These are phyloP conservation scores for Daphne laureola DNA, from an alignment of 441 rosid genomes.

Conservation along the genomic window DNA sequence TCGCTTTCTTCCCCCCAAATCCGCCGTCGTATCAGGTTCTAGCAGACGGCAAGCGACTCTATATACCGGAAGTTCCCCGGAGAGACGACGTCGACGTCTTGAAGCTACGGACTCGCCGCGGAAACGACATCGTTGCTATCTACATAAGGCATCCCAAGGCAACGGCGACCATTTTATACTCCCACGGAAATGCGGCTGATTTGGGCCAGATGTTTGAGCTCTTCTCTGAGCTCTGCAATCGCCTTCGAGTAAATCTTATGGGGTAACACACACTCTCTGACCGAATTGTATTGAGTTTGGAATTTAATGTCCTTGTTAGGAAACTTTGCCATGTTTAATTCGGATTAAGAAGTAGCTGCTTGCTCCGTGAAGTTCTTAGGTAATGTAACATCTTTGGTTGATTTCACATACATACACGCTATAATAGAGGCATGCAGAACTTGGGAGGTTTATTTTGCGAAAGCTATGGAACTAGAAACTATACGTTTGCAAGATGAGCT, in stretches of 20 bases:
- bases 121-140: slow-evolving; percentile 51
- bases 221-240: slow-evolving; percentile 51
- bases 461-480: too few relatives aligned
- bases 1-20: slow-evolving; percentile 68
- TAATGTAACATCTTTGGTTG: too few relatives aligned
- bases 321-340: too few relatives aligned
- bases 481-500: too few relatives aligned
- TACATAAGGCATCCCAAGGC: slow-evolving; percentile 53
- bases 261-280: slow-evolving; percentile 29
- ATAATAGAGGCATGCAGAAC: too few relatives aligned
- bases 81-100: slow-evolving; percentile 42
- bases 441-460: too few relatives aligned
- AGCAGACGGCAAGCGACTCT: slow-evolving; percentile 35
- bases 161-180: slow-evolving; percentile 48
- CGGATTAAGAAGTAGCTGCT: too few relatives aligned
- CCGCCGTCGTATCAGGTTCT: slow-evolving; percentile 58
- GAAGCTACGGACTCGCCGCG: slow-evolving; percentile 52
- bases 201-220: slow-evolving; percentile 73
- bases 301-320: too few relatives aligned
- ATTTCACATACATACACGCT: too few relatives aligned
- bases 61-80: slow-evolving; percentile 46
- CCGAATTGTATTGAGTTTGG: too few relatives aligned
- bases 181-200: slow-evolving; percentile 79
- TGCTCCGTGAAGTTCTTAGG: too few relatives aligned
- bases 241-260: slow-evolving; percentile 55